Percentiles rank a stretch among this genome's conserved stretches.
Conservation (phyloP, 306 rosid species). For the Glycine tomentella region DNA sequence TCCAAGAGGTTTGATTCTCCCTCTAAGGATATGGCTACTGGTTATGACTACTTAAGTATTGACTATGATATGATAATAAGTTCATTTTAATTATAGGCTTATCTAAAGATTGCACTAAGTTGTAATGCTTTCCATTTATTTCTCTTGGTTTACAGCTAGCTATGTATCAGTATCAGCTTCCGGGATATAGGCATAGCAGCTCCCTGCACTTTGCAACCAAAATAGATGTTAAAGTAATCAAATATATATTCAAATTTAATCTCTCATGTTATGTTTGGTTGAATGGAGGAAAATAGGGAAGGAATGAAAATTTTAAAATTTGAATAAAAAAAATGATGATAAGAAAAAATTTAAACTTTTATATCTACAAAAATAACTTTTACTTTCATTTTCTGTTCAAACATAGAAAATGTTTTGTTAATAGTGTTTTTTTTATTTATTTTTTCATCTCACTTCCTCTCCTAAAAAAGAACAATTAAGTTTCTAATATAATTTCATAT, state of each 20-base stretch:
- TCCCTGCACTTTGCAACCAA: neutral
- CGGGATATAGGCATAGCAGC: neutral
- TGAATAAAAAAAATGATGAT: too few species aligned
- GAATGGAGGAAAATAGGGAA: too few species aligned
- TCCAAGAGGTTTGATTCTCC: constrained; percentile 54
- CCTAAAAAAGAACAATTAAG: neutral
- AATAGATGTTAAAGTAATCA: neutral
- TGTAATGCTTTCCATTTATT: constrained; percentile 11
- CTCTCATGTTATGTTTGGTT: neutral
- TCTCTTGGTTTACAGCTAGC: too few species aligned
- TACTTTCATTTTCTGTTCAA: too few species aligned
- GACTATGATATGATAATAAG: neutral
- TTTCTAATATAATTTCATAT: neutral
- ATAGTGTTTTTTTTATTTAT: too few species aligned
- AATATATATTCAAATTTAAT: neutral
- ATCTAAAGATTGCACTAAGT: neutral
- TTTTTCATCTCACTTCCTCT: too few species aligned
- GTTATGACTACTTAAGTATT: too few species aligned
- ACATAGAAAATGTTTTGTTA: too few species aligned
- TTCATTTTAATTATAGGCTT: neutral
- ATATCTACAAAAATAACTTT: too few species aligned
- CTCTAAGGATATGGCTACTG: too few species aligned
- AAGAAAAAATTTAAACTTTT: too few species aligned
- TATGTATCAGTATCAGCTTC: neutral
- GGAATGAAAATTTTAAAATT: too few species aligned